Conservation (phyloP, 2,329 filamentous ascomycete genomes). For the Endocalyx cinctus region DNA sequence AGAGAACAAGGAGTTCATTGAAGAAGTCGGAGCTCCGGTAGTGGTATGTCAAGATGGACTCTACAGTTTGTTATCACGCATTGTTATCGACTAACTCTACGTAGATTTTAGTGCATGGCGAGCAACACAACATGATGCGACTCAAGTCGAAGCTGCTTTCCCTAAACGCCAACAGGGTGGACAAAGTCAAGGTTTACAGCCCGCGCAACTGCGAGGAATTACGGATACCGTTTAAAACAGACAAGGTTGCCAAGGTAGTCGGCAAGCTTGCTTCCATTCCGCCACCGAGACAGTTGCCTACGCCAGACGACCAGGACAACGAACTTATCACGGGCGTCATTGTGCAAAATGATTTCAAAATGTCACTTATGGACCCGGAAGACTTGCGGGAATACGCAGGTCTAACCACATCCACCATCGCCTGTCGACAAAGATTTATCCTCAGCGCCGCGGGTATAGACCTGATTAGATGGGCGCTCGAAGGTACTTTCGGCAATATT, state of each 20-base stretch:
- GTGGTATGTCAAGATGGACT: constrained; percentile 61
- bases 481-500: constrained; percentile 88
- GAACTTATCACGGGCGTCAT: constrained; percentile 80
- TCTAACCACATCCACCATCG: constrained; percentile 90
- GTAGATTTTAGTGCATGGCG: constrained; percentile 91
- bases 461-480: constrained; percentile 87
- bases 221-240: constrained; percentile 88
- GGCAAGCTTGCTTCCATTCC: constrained; percentile 82
- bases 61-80: background rate
- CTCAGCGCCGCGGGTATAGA: constrained; percentile 86
- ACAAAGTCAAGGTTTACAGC: constrained; percentile 87
- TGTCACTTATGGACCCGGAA: constrained; percentile 94
- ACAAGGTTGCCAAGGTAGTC: constrained; percentile 94
- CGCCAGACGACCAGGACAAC: constrained; percentile 26
- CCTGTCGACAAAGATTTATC: constrained; percentile 85
- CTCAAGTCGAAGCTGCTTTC: constrained; percentile 91
- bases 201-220: constrained; percentile 94
- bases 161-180: constrained; percentile 75
- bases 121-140: constrained; percentile 97
- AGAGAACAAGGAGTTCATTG: constrained; percentile 95
- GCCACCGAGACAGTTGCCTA: constrained; percentile 48
- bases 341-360: constrained; percentile 96
- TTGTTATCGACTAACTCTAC: constrained; percentile 12
- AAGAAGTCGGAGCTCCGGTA: constrained; percentile 85
- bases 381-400: constrained; percentile 94